Evolutionary conservation across 768 basidiomycete genomes (phyloP).

Genomic region (Tricholoma saponaceum): DNA sequence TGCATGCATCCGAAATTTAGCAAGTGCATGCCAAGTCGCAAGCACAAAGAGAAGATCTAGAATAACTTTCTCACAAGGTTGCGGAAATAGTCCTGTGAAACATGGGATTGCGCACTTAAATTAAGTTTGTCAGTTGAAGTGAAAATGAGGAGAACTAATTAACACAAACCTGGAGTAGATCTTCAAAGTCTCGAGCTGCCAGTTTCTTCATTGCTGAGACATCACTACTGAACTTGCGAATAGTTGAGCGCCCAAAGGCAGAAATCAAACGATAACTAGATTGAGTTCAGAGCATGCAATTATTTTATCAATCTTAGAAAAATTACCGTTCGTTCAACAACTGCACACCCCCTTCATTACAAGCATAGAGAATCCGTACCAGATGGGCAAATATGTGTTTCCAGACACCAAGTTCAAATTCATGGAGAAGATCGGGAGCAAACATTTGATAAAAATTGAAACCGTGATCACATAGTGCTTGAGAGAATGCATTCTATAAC

Average conservation of each 20-base stretch:
- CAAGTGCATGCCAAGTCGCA: slow-evolving; percentile 21
- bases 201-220: slow-evolving; percentile 19
- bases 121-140: not conserved
- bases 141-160: not conserved
- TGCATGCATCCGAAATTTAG: slow-evolving; percentile 21
- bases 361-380: slow-evolving; percentile 14
- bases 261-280: slow-evolving; percentile 3
- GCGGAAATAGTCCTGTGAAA: slow-evolving; percentile 6
- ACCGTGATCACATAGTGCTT: not conserved
- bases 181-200: slow-evolving; percentile 24
- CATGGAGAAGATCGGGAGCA: slow-evolving; percentile 20
- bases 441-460: slow-evolving; percentile 19
- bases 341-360: slow-evolving; percentile 2
- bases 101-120: slow-evolving; percentile 6
- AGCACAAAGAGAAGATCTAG: slow-evolving; percentile 15
- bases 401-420: slow-evolving; percentile 23
- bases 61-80: slow-evolving; percentile 13
- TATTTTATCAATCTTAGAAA: not conserved
- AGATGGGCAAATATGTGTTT: slow-evolving; percentile 20
- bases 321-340: slow-evolving; percentile 8
- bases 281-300: not conserved
- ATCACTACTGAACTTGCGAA: slow-evolving; percentile 19
- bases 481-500: slow-evolving; percentile 7
- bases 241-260: slow-evolving; percentile 15
- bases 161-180: slow-evolving; percentile 24